phyloP scores from a whole-genome alignment of 306 rosid species.

The Dicorynia guianensis region DNA sequence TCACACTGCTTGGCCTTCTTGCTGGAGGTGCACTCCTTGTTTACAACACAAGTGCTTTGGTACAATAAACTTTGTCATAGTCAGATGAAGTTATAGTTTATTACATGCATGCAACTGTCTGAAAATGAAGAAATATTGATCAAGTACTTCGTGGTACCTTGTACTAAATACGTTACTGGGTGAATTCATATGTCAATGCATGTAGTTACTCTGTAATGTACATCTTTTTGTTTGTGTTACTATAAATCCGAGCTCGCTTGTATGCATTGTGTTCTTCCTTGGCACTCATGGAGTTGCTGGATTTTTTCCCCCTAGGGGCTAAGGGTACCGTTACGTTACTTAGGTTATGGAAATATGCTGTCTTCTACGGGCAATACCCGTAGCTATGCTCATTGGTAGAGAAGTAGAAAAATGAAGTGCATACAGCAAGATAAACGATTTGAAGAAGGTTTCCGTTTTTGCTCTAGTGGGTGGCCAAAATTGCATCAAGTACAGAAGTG shows the following conservation, averaged over 20 bases:
- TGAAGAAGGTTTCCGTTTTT: neutral
- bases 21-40: constrained; percentile 98
- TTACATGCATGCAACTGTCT: constrained; percentile 44
- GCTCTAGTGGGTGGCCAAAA: neutral
- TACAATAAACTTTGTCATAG: constrained; percentile 57
- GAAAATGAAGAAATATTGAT: constrained; percentile 39
- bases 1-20: constrained; percentile 79
- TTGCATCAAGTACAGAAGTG: too few species aligned
- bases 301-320: too few species aligned
- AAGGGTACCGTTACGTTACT: too few species aligned
- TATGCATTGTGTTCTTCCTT: too few species aligned
- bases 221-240: constrained; percentile 22
- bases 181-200: constrained; percentile 31
- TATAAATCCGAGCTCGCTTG: constrained; percentile 4
- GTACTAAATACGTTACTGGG: constrained; percentile 34
- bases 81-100: neutral
- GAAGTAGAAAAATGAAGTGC: neutral
- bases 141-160: constrained; percentile 45
- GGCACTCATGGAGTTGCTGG: too few species aligned
- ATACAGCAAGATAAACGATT: neutral
- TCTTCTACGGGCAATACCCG: neutral
- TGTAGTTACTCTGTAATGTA: constrained; percentile 17
- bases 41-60: constrained; percentile 96
- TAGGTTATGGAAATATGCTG: too few species aligned
- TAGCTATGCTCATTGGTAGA: neutral